phyloP scores from a whole-genome alignment of 106 monocot genomes.

The Dioscorea dumetorum region DNA sequence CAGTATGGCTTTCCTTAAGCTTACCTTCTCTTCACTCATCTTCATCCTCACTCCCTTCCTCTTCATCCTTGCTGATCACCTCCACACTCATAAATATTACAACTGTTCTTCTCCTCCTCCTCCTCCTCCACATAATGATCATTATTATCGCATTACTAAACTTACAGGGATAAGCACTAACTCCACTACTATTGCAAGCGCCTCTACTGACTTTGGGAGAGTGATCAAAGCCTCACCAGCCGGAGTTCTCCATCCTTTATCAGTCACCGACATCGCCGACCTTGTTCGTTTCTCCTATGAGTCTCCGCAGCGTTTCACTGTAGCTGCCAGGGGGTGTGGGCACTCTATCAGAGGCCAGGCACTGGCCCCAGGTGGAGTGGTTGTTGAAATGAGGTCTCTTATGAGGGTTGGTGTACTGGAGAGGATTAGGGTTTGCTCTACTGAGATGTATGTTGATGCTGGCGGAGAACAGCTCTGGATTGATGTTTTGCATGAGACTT shows the following conservation, averaged over 20 bases:
- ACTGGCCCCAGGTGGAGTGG: conserved; percentile 26
- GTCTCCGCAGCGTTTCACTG: conserved; percentile 13
- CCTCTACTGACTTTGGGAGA: conserved; percentile 24
- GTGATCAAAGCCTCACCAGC: conserved; percentile 15
- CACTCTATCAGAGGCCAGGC: conserved; percentile 42
- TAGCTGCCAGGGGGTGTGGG: conserved; percentile 31
- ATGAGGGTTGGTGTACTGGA: neutral
- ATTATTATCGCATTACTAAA: conserved; percentile 12
- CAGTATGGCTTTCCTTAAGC: neutral
- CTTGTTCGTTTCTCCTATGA: conserved; percentile 24
- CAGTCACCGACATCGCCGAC: conserved; percentile 22
- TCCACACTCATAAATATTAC: neutral
- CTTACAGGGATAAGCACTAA: conserved; percentile 4
- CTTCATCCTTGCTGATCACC: too few relatives aligned
- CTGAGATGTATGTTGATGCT: conserved; percentile 19
- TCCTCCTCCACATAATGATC: neutral
- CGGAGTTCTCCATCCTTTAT: conserved; percentile 32
- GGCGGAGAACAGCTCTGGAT: conserved; percentile 48
- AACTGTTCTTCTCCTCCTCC: neutral
- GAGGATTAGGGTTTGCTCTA: neutral
- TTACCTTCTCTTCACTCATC: conserved; percentile 1
- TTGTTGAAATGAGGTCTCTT: conserved; percentile 28
- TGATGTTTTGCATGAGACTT: conserved; percentile 30
- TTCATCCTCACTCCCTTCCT: neutral
- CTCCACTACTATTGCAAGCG: conserved; percentile 2